phyloP scores from a whole-genome alignment of 2,329 filamentous ascomycete genomes.

The Fusarium tricinctum region DNA sequence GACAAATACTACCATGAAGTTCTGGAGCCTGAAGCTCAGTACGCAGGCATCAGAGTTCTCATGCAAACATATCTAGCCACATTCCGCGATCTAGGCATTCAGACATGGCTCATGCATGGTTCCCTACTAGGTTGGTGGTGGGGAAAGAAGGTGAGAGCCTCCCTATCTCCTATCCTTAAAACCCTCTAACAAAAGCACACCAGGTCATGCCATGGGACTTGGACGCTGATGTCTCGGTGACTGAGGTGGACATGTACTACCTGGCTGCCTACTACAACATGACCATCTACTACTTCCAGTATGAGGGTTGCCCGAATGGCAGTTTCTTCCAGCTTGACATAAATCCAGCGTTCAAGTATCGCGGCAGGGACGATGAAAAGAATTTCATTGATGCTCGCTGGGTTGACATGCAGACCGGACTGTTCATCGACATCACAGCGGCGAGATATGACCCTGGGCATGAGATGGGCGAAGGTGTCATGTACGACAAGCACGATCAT shows the following conservation, averaged over 20 bases:
- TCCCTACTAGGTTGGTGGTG: constrained; percentile 91
- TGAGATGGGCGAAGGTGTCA: constrained; percentile 59
- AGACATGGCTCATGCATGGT: constrained; percentile 89
- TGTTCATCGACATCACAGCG: constrained; percentile 67
- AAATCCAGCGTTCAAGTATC: constrained; percentile 59
- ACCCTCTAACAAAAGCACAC: constrained; percentile 19
- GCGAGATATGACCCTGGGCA: constrained; percentile 64
- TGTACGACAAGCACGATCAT: constrained; percentile 66
- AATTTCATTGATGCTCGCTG: constrained; percentile 65
- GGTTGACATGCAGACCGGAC: constrained; percentile 62
- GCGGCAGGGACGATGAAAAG: constrained; percentile 55
- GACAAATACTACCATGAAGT: constrained; percentile 56
- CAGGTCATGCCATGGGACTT: constrained; percentile 82
- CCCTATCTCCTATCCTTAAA: not conserved
- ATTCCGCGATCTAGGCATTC: constrained; percentile 73
- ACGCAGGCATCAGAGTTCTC: constrained; percentile 73
- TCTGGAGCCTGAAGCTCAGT: constrained; percentile 69
- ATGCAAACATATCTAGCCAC: constrained; percentile 80
- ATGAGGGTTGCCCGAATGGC: constrained; percentile 54
- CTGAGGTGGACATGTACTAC: constrained; percentile 73
- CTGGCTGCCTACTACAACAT: constrained; percentile 77
- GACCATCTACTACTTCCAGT: constrained; percentile 62
- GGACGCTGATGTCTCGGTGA: constrained; percentile 82
- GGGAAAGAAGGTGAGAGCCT: constrained; percentile 67
- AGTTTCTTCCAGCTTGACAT: constrained; percentile 65